phyloP scores from a whole-genome alignment of 805 yeast species.

The Pichia deserticola region DNA sequence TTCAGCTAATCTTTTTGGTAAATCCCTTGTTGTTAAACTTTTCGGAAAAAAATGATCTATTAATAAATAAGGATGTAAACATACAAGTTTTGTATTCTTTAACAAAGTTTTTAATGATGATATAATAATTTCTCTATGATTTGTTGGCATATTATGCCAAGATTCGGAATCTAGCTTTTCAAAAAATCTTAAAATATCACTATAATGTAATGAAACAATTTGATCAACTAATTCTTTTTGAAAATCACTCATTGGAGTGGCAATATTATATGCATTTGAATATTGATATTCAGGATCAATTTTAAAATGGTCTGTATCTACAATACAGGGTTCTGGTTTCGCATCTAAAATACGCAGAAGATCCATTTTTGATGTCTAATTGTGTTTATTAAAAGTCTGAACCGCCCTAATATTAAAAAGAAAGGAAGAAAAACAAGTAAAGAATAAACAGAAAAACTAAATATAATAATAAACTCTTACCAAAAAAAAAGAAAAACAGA shows the following conservation, averaged over 20 bases:
- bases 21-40: constrained; percentile 61
- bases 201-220: constrained; percentile 83
- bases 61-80: constrained; percentile 82
- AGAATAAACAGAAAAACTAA: background rate
- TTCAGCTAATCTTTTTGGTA: constrained; percentile 61
- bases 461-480: background rate
- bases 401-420: background rate
- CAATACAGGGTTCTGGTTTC: constrained; percentile 76
- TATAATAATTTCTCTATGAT: constrained; percentile 42
- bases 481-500: background rate
- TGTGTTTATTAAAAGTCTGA: background rate
- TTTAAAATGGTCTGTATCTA: constrained; percentile 43
- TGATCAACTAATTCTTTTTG: constrained; percentile 88
- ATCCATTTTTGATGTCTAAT: constrained; percentile 48
- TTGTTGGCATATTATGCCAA: constrained; percentile 1
- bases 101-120: constrained; percentile 73
- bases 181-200: constrained; percentile 82
- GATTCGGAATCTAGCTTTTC: constrained; percentile 42
- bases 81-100: constrained; percentile 67
- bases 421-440: background rate
- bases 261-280: constrained; percentile 63
- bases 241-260: constrained; percentile 78
- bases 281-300: constrained; percentile 30
- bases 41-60: constrained; percentile 85
- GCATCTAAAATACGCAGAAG: constrained; percentile 68